These are phyloP conservation scores for Yarrowia keelungensis DNA, from an alignment of 805 yeast genomes.

Conservation along the genomic window DNA sequence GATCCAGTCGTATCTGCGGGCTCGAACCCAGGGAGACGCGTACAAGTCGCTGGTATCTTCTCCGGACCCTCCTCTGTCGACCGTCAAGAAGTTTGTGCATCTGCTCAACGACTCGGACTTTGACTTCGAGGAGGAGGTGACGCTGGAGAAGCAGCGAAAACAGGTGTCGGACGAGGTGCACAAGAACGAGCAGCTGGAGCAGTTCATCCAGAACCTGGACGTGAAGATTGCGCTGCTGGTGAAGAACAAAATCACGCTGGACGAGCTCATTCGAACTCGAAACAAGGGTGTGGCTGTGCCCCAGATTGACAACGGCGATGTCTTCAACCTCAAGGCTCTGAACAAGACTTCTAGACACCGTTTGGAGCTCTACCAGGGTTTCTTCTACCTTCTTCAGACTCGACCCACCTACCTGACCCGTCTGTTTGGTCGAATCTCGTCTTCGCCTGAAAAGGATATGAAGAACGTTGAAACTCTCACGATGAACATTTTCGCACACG, in stretches of 20 bases:
- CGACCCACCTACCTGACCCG: conserved; percentile 74
- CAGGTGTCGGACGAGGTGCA: conserved; percentile 72
- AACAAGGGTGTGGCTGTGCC: conserved; percentile 48
- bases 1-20: conserved; percentile 77
- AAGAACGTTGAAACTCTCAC: conserved; percentile 48
- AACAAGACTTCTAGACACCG: conserved; percentile 55
- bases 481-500: conserved; percentile 50
- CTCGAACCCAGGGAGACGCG: conserved; percentile 71
- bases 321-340: conserved; percentile 51
- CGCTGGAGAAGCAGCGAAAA: conserved; percentile 70
- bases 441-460: conserved; percentile 48
- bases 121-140: conserved; percentile 78
- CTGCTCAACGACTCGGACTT: conserved; percentile 73
- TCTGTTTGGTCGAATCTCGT: conserved; percentile 53
- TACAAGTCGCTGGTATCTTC: conserved; percentile 73
- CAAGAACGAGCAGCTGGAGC: conserved; percentile 73
- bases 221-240: conserved; percentile 78
- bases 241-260: conserved; percentile 78
- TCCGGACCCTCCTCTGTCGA: conserved; percentile 77
- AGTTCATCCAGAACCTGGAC: conserved; percentile 75
- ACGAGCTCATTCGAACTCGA: conserved; percentile 63
- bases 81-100: conserved; percentile 77
- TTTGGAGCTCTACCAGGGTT: conserved; percentile 72
- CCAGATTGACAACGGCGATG: conserved; percentile 47
- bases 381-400: conserved; percentile 84